Evolutionary conservation across 805 yeast genomes (phyloP).

Genomic region (Isabelozyma heimii): DNA sequence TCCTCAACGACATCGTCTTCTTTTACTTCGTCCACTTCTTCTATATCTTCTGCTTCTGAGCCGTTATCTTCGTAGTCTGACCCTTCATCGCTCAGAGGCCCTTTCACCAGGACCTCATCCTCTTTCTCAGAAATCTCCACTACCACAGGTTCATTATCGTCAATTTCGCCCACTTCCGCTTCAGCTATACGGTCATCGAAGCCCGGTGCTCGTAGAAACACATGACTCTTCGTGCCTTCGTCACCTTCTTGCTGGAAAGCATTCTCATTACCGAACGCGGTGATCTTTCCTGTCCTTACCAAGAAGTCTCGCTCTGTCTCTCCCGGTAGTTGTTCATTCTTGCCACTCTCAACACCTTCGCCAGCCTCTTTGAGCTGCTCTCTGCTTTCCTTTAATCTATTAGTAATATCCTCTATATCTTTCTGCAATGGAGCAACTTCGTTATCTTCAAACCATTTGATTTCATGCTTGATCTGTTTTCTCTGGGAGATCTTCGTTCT

Average conservation of each 20-base stretch:
- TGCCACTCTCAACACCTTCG: not conserved
- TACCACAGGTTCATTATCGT: not conserved
- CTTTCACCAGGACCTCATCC: not conserved
- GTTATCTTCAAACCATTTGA: constrained; percentile 44
- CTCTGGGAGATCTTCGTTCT: constrained; percentile 65
- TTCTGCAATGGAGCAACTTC: constrained; percentile 52
- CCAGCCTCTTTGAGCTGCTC: constrained; percentile 33
- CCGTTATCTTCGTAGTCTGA: constrained; percentile 10
- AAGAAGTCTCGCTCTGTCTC: constrained; percentile 79
- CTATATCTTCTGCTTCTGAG: not conserved
- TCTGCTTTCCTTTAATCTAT: constrained; percentile 30
- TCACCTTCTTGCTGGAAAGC: constrained; percentile 48
- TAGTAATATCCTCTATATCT: constrained; percentile 58
- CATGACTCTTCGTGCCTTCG: constrained; percentile 32
- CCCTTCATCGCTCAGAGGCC: constrained; percentile 2
- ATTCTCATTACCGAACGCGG: constrained; percentile 80
- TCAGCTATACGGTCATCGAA: constrained; percentile 19
- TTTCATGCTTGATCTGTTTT: constrained; percentile 51
- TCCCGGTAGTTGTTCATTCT: constrained; percentile 51
- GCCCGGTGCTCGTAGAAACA: constrained; percentile 51
- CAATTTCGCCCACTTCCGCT: constrained; percentile 4
- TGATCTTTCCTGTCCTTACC: constrained; percentile 85
- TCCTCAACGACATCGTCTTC: not conserved
- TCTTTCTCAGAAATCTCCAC: not conserved
- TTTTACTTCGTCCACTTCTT: constrained; percentile 5